Base-by-base conservation (phyloP, 2,329 filamentous ascomycete genomes). In the Elsinoe ampelina region DNA sequence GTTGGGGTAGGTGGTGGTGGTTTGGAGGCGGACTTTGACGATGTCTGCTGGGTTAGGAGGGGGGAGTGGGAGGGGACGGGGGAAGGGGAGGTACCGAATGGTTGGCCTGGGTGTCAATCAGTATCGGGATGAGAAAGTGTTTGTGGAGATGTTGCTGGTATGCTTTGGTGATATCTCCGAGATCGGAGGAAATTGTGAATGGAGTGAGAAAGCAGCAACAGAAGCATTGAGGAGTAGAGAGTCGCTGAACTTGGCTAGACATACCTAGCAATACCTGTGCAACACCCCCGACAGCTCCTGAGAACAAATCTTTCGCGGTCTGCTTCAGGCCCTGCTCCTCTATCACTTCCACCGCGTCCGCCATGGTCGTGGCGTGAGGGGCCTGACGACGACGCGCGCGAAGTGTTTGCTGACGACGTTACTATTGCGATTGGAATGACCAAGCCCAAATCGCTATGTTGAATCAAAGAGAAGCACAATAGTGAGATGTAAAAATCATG, bases 1-100 rank as follows among this genome's bases (percentile, higher is more conserved):
- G 62, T 82, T 85, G 55, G 81, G 79, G 78, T 96, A 95, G 64
- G 88, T 81, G 19, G 80, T 84, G 55, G 86, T 87, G 13, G 93
- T 98, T 73, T 98, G 93, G 50, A 98, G 80, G 57, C 93, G 88
- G 66, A 98, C 93, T 76, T 98, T 98, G 76, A 98, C 86, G 62
- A 96, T 97, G 77, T 96, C 92, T 82, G 65, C 11, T 8, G 22
- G 41, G 36, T 45, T 34, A 56, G 19, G 22, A 22, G 19, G 39
- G 20, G n/a, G 11, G 3, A 5, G 4, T 36, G 19, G 17, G 7
- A 39, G 26, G 19, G 19, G 57, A 30, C 8, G 5, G 48, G 30
- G 34, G 5, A n/a, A 1, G 43, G 26, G 34, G 30, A 57, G 74
- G 68, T 76, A 82, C 81, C 82, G 64, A 85, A 85, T 12, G 82